Evolutionary conservation across 768 basidiomycete species (phyloP).

Genomic region (Podaxis sp.): DNA sequence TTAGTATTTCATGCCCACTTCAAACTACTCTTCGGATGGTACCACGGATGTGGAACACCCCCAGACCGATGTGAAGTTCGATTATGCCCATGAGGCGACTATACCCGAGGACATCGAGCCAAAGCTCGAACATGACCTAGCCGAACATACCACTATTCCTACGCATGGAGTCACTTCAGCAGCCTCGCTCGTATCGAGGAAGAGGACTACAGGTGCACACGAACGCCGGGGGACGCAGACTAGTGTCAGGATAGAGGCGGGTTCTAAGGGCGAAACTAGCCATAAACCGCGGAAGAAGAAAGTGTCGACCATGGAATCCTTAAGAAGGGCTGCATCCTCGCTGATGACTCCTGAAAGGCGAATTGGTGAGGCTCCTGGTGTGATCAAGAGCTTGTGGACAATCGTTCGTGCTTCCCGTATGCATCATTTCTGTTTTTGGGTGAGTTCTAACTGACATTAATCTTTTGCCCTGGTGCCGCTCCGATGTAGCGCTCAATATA

Average conservation of each 20-base stretch:
- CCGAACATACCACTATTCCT: neutral
- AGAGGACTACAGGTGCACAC: neutral
- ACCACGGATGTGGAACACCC: neutral
- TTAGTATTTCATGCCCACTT: neutral
- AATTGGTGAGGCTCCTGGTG: slow-evolving; percentile 45
- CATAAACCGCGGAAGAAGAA: neutral
- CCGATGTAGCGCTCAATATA: slow-evolving; percentile 61
- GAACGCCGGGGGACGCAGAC: neutral
- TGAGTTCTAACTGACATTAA: neutral
- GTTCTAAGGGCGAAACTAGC: neutral
- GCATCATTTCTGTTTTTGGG: slow-evolving; percentile 19
- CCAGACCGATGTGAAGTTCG: neutral
- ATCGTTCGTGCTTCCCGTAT: slow-evolving; percentile 60
- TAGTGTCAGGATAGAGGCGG: no score
- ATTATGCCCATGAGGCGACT: neutral
- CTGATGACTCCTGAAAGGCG: slow-evolving; percentile 38
- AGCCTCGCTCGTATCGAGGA: neutral
- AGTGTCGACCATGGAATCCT: neutral
- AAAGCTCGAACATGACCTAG: neutral
- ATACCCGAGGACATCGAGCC: neutral
- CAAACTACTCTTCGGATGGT: neutral
- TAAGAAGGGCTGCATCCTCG: slow-evolving; percentile 9
- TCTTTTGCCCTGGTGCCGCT: neutral
- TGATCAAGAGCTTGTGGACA: slow-evolving; percentile 47
- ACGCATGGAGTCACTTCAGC: neutral